Evolutionary conservation across 257 asterid species (phyloP), one percentile per base, ranked within the genome.

Genomic region (Parsonsia alboflavescens): DNA sequence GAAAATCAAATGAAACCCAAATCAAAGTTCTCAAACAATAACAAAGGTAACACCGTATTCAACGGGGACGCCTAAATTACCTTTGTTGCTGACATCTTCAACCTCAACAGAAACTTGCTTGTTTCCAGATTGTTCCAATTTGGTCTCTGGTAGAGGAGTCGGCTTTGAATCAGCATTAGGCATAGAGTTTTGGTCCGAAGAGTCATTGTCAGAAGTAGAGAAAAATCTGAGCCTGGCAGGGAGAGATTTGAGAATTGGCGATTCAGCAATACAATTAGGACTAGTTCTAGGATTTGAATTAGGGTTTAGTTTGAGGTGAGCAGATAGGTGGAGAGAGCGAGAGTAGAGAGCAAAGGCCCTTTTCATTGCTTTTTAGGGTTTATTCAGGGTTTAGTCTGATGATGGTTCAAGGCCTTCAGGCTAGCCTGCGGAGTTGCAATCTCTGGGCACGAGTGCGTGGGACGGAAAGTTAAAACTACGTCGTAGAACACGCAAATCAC

Each of bases 81-180:
- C 97, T 93, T 84, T 84, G 79, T 85, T 89, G 80, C 46, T 63
- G 21, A 88, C 91, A 77, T 86, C 96, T 73, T 72, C 86, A 39
- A 83, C 85, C 48, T 83, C 84, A 54, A 70, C 76, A 17, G 61
- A 12, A 19, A 53, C 81, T 33, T 78, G 73, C 56, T 81, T 70
- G 66, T 83, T 77, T n/a, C 28, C 70, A 52, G 79, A 52, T 70
- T 44, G 68, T 6, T 6, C 52, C 79, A 73, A 72, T 41, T 68
- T 50, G 36, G 75, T 68, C 46, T 88, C 89, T 39, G 84, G 70
- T 19, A 33, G 83, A 24, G 59, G 64, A 42, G 71, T 52, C 70
- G 62, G 78, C 42, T 65, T 78, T 73, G 73, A 73, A 42, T 81
- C 75, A 61, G 84, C 77, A 75, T 53, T 73, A 70, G 79, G 19